Conservation (phyloP, 306 rosid species). For the Pueraria montana region DNA sequence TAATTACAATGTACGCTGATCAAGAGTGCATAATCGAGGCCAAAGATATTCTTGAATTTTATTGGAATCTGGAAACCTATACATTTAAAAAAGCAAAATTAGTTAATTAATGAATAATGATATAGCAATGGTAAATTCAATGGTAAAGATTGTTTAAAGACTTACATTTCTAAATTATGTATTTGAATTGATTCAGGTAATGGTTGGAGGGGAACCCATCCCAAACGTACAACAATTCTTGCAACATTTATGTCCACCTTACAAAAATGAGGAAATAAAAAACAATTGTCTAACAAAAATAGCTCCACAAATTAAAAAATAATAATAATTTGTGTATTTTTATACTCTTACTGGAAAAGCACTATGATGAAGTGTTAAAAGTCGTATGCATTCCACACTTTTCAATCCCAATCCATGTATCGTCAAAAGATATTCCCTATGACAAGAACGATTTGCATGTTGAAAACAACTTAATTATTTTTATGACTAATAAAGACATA, state of each 20-base stretch:
- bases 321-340: neutral
- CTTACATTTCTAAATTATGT: constrained; percentile 71
- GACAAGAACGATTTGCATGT: neutral
- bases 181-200: constrained; percentile 67
- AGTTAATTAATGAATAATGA: neutral
- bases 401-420: constrained; percentile 76
- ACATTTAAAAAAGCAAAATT: neutral
- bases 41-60: constrained; percentile 77
- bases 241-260: constrained; percentile 91
- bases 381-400: constrained; percentile 85
- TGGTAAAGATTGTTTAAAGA: neutral
- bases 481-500: neutral
- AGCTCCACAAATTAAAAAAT: neutral
- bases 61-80: constrained; percentile 69
- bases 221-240: constrained; percentile 78
- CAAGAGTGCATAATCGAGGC: constrained; percentile 68
- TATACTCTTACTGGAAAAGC: constrained; percentile 75
- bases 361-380: constrained; percentile 65
- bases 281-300: neutral
- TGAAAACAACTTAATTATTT: neutral
- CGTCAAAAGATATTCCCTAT: constrained; percentile 66
- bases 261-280: neutral
- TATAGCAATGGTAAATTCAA: neutral
- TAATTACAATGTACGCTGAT: constrained; percentile 61
- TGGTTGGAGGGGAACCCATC: constrained; percentile 89